Evolutionary conservation across 306 rosid genomes (phyloP).

Genomic region (Quercus suber): DNA sequence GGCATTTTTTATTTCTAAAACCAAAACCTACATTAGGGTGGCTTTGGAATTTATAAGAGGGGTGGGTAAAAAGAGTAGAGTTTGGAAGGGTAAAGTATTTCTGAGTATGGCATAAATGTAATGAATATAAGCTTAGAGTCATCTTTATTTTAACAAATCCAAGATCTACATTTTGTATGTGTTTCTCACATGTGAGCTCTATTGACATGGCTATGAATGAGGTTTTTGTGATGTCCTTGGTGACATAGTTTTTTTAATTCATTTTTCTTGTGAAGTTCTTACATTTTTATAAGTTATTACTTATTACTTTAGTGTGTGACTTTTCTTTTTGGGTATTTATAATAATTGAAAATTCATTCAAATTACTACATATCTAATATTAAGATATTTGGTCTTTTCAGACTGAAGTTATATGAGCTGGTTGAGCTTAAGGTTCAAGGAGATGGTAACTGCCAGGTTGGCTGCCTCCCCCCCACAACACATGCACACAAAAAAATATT

Average conservation of each 20-base stretch:
- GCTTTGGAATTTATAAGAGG: not conserved
- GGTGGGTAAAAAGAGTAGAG: not conserved
- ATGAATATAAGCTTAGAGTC: not conserved
- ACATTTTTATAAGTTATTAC: not conserved
- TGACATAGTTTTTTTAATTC: not conserved
- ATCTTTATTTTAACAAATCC: not conserved
- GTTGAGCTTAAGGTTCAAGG: slow-evolving; percentile 81
- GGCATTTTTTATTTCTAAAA: too few relatives aligned
- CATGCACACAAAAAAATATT: not conserved
- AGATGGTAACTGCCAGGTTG: slow-evolving; percentile 98
- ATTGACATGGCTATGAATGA: not conserved
- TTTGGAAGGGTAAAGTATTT: not conserved
- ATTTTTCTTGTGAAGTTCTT: not conserved
- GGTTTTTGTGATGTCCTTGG: not conserved
- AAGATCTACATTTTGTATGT: not conserved
- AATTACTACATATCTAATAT: slow-evolving; percentile 24
- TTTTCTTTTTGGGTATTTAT: not conserved
- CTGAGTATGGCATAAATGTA: not conserved
- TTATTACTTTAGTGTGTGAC: not conserved
- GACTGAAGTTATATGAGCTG: slow-evolving; percentile 84
- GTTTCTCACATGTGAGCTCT: not conserved
- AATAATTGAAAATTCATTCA: not conserved
- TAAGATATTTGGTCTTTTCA: slow-evolving; percentile 29
- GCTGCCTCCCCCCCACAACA: not conserved
- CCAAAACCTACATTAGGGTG: not conserved